phyloP scores from a whole-genome alignment of 306 rosid genomes.

The Malus sylvestris region DNA sequence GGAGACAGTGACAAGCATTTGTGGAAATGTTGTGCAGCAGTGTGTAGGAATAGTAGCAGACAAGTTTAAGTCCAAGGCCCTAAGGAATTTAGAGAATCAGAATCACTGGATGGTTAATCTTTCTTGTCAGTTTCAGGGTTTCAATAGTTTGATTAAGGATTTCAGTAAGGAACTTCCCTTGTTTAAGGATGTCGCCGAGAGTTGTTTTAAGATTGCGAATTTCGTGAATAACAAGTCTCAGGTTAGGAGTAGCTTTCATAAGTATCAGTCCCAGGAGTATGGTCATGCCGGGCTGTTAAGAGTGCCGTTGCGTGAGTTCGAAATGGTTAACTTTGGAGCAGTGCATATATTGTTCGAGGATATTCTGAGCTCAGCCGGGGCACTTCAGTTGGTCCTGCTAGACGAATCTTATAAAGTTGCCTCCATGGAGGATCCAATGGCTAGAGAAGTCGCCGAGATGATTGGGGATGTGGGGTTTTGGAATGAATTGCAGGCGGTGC shows the following conservation, averaged over 20 bases:
- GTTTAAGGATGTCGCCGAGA: slow-evolving; percentile 45
- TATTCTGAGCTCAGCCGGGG: slow-evolving; percentile 42
- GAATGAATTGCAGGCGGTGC: slow-evolving; percentile 67
- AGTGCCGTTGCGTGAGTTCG: slow-evolving; percentile 31
- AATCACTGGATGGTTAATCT: slow-evolving; percentile 94
- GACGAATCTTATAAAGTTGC: slow-evolving; percentile 55
- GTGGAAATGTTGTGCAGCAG: slow-evolving; percentile 61
- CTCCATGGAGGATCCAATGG: slow-evolving; percentile 57
- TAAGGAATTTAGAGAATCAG: slow-evolving; percentile 72
- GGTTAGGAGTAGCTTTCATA: slow-evolving; percentile 56
- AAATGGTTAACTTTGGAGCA: slow-evolving; percentile 34
- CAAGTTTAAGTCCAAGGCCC: slow-evolving; percentile 69
- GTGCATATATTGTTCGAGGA: slow-evolving; percentile 53
- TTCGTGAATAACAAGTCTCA: slow-evolving; percentile 64
- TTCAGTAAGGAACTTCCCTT: slow-evolving; percentile 60
- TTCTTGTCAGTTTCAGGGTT: slow-evolving; percentile 78
- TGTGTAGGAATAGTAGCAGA: slow-evolving; percentile 96
- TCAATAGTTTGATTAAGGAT: slow-evolving; percentile 63
- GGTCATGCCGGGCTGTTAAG: slow-evolving; percentile 59
- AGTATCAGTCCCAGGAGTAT: slow-evolving; percentile 65
- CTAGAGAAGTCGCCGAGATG: slow-evolving; percentile 58
- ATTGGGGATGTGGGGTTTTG: slow-evolving; percentile 59
- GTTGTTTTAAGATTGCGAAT: slow-evolving; percentile 63
- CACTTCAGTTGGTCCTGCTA: slow-evolving; percentile 43
- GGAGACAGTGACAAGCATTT: slow-evolving; percentile 85